phyloP scores from a whole-genome alignment of 257 asterid species.

The Scutellaria minor region DNA sequence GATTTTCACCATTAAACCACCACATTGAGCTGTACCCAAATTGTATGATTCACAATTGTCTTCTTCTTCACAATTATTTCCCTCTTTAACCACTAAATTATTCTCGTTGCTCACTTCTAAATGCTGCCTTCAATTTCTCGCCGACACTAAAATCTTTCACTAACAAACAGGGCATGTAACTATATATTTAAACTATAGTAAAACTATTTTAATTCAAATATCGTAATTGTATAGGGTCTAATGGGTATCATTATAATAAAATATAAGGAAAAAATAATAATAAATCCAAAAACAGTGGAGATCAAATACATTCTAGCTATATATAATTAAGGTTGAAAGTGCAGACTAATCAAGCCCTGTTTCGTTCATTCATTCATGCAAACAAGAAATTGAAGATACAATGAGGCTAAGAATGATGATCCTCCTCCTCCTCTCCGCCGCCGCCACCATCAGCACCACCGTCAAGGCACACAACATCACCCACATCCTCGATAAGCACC shows the following conservation, averaged over 20 bases:
- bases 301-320: background rate
- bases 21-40: conserved; percentile 34
- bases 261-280: no score
- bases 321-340: background rate
- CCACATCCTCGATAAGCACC: conserved; percentile 70
- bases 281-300: background rate
- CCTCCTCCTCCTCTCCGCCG: conserved; percentile 33
- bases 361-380: background rate
- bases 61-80: conserved; percentile 15
- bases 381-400: background rate
- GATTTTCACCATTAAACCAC: conserved; percentile 28
- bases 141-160: background rate
- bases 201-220: no score
- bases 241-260: no score
- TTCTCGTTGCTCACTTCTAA: no score
- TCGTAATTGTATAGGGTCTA: no score
- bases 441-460: conserved; percentile 42
- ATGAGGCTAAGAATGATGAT: conserved; percentile 31
- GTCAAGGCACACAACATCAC: conserved; percentile 74
- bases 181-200: no score
- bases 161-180: no score
- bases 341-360: background rate
- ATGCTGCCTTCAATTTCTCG: background rate
- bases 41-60: conserved; percentile 24
- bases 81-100: background rate